Evolutionary conservation across 176 grass and related monocot species (phyloP).

Genomic region (Guadua angustifolia): DNA sequence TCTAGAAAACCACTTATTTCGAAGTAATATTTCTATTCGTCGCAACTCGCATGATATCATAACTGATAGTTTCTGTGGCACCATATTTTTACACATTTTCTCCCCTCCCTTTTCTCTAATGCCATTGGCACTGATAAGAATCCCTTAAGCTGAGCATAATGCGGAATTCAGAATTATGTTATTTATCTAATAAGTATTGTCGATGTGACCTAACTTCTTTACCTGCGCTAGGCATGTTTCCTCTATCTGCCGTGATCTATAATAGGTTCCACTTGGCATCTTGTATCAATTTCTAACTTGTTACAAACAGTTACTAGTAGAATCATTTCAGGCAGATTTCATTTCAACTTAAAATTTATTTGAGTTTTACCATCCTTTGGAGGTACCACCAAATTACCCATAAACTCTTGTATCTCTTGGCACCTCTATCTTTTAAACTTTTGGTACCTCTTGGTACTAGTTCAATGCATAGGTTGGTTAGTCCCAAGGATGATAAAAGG

Average conservation of each 20-base stretch:
- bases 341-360: neutral
- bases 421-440: no score
- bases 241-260: neutral
- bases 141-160: neutral
- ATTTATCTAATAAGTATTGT: conserved; percentile 27
- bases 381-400: no score
- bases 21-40: conserved; percentile 70
- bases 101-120: conserved; percentile 31
- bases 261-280: neutral
- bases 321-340: neutral
- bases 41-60: conserved; percentile 9
- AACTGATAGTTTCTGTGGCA: neutral
- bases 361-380: no score
- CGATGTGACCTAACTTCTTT: neutral
- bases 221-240: conserved; percentile 24
- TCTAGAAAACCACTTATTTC: conserved; percentile 98
- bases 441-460: no score
- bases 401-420: no score
- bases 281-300: neutral
- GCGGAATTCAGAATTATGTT: neutral
- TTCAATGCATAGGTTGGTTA: no score
- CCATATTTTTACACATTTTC: conserved; percentile 13
- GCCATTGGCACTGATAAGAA: neutral
- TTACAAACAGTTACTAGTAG: neutral
- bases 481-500: no score